phyloP scores from a whole-genome alignment of 805 yeast species.

The Hanseniaspora mollemarum region DNA sequence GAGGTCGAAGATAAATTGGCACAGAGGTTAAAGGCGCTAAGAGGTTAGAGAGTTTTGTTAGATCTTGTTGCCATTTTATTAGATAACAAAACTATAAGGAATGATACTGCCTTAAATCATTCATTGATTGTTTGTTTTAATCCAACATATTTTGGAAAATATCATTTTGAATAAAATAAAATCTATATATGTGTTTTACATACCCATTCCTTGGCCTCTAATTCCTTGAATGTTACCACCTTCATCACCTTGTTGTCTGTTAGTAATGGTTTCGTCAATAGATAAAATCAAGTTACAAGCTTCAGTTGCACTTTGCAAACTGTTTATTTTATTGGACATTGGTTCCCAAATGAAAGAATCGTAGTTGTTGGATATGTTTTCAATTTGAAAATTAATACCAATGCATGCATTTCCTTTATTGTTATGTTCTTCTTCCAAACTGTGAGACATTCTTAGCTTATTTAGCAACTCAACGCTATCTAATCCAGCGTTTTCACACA shows the following conservation, averaged over 20 bases:
- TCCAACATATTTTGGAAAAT: too few species aligned
- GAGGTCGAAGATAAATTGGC: slow-evolving; percentile 82
- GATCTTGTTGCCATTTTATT: too few species aligned
- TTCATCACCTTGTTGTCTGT: slow-evolving; percentile 41
- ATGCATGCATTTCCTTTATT: slow-evolving; percentile 65
- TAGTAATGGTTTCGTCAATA: slow-evolving; percentile 89
- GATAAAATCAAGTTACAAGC: slow-evolving; percentile 86
- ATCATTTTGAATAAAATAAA: too few species aligned
- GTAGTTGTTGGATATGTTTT: slow-evolving; percentile 71
- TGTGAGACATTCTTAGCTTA: slow-evolving; percentile 83
- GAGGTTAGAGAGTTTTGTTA: slow-evolving; percentile 32
- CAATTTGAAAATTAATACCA: slow-evolving; percentile 85
- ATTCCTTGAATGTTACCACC: slow-evolving; percentile 30
- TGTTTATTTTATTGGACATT: slow-evolving; percentile 81
- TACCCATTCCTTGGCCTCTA: slow-evolving; percentile 65
- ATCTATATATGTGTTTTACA: slow-evolving; percentile 26
- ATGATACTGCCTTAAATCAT: too few species aligned
- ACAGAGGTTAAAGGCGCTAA: slow-evolving; percentile 76
- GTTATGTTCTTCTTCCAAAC: slow-evolving; percentile 34
- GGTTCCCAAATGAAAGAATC: slow-evolving; percentile 95
- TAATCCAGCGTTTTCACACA: slow-evolving; percentile 97
- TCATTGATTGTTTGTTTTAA: too few species aligned
- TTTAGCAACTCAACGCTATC: slow-evolving; percentile 93
- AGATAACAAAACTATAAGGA: neutral
- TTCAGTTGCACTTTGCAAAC: slow-evolving; percentile 91